phyloP scores from a whole-genome alignment of 164 flowering plant species.

The Sextonia rubra region DNA sequence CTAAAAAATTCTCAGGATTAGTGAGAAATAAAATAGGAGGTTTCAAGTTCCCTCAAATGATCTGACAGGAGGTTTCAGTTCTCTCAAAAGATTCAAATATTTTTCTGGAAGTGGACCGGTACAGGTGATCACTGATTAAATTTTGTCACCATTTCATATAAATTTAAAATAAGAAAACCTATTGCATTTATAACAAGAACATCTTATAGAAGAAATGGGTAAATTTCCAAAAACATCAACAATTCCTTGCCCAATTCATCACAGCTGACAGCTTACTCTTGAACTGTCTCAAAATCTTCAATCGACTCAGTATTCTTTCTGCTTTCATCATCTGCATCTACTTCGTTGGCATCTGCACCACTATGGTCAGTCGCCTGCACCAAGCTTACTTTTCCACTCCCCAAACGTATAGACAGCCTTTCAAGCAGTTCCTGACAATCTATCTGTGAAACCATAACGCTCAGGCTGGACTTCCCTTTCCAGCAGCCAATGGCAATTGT shows the following conservation, averaged over 20 bases:
- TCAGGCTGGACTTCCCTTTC: slow-evolving; percentile 71
- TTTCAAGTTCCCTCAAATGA: too few species aligned
- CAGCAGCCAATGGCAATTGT: slow-evolving; percentile 94
- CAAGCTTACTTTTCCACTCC: slow-evolving; percentile 12
- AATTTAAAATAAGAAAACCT: too few species aligned
- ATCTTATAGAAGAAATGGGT: background rate
- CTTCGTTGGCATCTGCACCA: background rate
- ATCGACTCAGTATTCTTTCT: background rate
- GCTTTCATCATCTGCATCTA: background rate
- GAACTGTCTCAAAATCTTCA: slow-evolving; percentile 1
- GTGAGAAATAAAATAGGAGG: too few species aligned
- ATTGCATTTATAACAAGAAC: background rate
- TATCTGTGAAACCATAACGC: slow-evolving; percentile 70
- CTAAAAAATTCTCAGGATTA: too few species aligned
- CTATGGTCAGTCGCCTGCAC: slow-evolving; percentile 13
- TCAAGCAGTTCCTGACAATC: slow-evolving; percentile 85
- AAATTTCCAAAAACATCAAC: background rate
- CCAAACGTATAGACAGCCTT: slow-evolving; percentile 47
- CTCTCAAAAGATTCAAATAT: too few species aligned
- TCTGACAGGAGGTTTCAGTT: too few species aligned
- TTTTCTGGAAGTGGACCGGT: too few species aligned
- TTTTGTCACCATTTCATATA: too few species aligned
- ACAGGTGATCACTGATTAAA: too few species aligned
- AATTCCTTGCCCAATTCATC: background rate
- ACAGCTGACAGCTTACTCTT: background rate